These are phyloP conservation scores for Neopestalotiopsis rosae DNA, from an alignment of 2,329 filamentous ascomycete genomes.

Conservation along the genomic window DNA sequence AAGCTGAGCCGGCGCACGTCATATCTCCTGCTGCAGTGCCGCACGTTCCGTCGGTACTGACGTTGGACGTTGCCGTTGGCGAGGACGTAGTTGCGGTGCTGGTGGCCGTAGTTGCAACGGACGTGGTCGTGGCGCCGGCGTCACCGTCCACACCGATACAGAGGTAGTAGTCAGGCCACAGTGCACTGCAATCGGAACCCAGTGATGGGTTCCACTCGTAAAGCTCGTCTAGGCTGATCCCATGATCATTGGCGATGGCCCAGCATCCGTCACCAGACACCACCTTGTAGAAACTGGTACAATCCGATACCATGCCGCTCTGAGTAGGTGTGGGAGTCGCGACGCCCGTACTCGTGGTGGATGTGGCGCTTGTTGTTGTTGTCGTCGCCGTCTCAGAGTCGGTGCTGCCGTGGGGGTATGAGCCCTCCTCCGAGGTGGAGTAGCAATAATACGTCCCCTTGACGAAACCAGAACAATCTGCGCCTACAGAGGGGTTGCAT, in stretches of 20 bases:
- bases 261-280: conserved; percentile 21
- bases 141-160: neutral
- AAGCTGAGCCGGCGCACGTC: neutral
- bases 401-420: neutral
- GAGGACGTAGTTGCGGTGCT: no score
- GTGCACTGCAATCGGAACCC: neutral
- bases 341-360: neutral
- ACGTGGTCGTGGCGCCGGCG: no score
- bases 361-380: neutral
- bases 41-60: neutral
- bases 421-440: neutral
- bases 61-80: neutral
- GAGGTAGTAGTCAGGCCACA: neutral
- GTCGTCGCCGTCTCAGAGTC: neutral
- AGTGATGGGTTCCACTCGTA: conserved; percentile 20
- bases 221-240: conserved; percentile 19
- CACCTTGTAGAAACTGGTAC: conserved; percentile 26
- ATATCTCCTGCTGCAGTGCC: neutral
- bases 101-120: no score
- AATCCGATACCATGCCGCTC: conserved; percentile 21
- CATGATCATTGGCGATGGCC: conserved; percentile 12
- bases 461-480: neutral
- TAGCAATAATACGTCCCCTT: neutral
- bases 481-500: neutral
- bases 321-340: conserved; percentile 17